These are phyloP conservation scores for Candida mattraensis DNA, from an alignment of 805 yeast species.

Conservation along the genomic window DNA sequence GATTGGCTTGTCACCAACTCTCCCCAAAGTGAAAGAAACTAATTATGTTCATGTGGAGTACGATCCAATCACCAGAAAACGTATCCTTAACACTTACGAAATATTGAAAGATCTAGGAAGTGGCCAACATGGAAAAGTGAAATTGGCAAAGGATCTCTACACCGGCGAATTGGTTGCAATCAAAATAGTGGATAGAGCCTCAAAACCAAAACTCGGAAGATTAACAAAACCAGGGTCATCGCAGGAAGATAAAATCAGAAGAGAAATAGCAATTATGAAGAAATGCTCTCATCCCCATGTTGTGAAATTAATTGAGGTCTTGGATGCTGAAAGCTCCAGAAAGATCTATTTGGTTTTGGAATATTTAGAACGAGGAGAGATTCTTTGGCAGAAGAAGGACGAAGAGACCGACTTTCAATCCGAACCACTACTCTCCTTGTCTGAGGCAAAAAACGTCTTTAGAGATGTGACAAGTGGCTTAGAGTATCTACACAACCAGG, in stretches of 20 bases:
- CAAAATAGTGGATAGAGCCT: conserved; percentile 82
- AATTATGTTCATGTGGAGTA: conserved; percentile 76
- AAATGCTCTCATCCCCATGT: conserved; percentile 90
- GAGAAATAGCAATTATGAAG: conserved; percentile 92
- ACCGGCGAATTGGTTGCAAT: conserved; percentile 78
- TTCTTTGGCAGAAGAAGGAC: conserved; percentile 65
- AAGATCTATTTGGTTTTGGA: conserved; percentile 90
- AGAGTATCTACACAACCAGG: conserved; percentile 87
- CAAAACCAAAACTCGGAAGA: conserved; percentile 52
- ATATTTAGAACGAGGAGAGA: conserved; percentile 87
- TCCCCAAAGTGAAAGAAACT: conserved; percentile 72
- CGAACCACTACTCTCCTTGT: conserved; percentile 67
- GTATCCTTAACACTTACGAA: conserved; percentile 86
- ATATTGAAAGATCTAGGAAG: conserved; percentile 83
- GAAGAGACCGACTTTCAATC: conserved; percentile 25
- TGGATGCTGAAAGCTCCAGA: conserved; percentile 79
- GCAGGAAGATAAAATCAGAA: conserved; percentile 71
- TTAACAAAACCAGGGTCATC: conserved; percentile 29
- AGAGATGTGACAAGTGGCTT: conserved; percentile 85
- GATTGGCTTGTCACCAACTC: conserved; percentile 1
- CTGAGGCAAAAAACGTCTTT: conserved; percentile 67
- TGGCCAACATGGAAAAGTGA: conserved; percentile 99
- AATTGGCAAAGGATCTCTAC: conserved; percentile 76
- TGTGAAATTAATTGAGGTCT: conserved; percentile 81
- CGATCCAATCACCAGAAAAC: conserved; percentile 81